Evolutionary conservation across 352 stramenopile species (phyloP).

Genomic region (Plasmopara viticola): DNA sequence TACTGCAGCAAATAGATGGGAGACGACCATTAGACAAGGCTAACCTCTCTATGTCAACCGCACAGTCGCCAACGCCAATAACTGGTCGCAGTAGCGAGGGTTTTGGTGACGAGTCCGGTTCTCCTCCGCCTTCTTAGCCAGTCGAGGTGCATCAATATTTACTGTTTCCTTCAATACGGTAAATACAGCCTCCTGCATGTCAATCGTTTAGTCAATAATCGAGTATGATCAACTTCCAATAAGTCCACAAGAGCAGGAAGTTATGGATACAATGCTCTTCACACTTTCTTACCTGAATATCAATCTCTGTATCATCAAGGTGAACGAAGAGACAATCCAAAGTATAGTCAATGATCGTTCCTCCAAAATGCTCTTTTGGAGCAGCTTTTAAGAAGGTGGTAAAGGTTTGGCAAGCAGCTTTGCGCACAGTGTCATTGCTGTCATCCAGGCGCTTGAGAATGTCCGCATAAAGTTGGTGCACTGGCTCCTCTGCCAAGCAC

Average conservation of each 20-base stretch:
- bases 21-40: not conserved
- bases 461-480: slow-evolving; percentile 88
- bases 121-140: slow-evolving; percentile 71
- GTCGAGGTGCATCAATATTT: slow-evolving; percentile 42
- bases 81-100: slow-evolving; percentile 64
- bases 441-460: slow-evolving; percentile 91
- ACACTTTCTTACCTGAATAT: slow-evolving; percentile 58
- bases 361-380: slow-evolving; percentile 77
- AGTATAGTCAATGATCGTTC: slow-evolving; percentile 88
- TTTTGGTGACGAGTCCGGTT: slow-evolving; percentile 67
- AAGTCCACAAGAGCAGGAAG: slow-evolving; percentile 2
- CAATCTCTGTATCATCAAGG: slow-evolving; percentile 81
- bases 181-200: slow-evolving; percentile 51
- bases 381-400: slow-evolving; percentile 80
- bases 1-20: not conserved
- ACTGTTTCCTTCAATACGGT: slow-evolving; percentile 63
- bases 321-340: slow-evolving; percentile 89
- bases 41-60: slow-evolving; percentile 17
- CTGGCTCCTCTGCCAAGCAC: slow-evolving; percentile 65
- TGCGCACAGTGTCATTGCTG: slow-evolving; percentile 87
- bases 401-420: slow-evolving; percentile 83
- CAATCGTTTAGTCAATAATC: not conserved
- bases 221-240: not conserved
- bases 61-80: slow-evolving; percentile 38
- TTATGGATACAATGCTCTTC: not conserved